Conservation (phyloP, 2,329 filamentous ascomycete genomes). For the Ophiocordyceps polyrhachis-furcata region DNA sequence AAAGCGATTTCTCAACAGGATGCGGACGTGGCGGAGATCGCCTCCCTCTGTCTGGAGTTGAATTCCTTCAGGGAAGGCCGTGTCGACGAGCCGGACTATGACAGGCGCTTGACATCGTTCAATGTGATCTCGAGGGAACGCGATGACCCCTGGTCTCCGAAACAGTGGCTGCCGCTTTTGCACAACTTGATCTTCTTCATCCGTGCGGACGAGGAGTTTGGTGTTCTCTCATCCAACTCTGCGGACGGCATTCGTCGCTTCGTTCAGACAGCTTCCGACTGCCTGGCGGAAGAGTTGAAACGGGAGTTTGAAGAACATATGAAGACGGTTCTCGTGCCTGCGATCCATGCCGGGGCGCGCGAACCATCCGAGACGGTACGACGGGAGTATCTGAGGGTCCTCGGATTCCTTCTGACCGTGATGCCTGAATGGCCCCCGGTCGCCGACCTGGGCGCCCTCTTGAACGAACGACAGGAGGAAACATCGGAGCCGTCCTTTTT, state of each 20-base stretch:
- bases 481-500: conserved; percentile 57
- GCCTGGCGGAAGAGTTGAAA: conserved; percentile 13
- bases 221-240: conserved; percentile 62
- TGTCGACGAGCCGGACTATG: conserved; percentile 78
- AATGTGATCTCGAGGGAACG: conserved; percentile 45
- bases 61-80: conserved; percentile 59
- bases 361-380: conserved; percentile 72
- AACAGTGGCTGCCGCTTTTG: conserved; percentile 73
- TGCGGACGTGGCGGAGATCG: conserved; percentile 39
- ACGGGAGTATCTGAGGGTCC: conserved; percentile 59
- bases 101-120: conserved; percentile 62
- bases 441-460: conserved; percentile 52
- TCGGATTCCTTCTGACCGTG: conserved; percentile 58
- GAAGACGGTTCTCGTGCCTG: conserved; percentile 48
- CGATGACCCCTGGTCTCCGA: conserved; percentile 39
- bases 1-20: conserved; percentile 50
- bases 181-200: conserved; percentile 84
- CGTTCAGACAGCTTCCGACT: conserved; percentile 41
- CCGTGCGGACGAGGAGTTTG: conserved; percentile 71
- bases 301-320: conserved; percentile 38
- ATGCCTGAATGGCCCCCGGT: conserved; percentile 54
- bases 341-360: conserved; percentile 56
- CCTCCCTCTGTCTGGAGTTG: conserved; percentile 54
- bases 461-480: conserved; percentile 46
- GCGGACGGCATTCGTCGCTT: conserved; percentile 66